Evolutionary conservation across 495 filamentous ascomycete species (phyloP).

Genomic region (Trichoderma parareesei): DNA sequence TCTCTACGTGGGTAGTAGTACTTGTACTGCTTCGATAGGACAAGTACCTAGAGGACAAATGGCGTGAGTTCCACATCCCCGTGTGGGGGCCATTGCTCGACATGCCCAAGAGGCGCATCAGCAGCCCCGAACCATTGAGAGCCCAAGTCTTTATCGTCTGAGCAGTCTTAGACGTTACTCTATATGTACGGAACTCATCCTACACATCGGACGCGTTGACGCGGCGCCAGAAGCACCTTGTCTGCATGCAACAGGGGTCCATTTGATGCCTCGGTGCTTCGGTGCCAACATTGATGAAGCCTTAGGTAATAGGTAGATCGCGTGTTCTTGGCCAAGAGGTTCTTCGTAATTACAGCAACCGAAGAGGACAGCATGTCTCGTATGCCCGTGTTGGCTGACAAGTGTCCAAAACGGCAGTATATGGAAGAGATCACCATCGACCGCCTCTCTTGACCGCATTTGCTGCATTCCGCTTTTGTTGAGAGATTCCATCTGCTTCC

Average conservation of each 20-base stretch:
- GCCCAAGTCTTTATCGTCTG: background rate
- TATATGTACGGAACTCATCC: too few species aligned
- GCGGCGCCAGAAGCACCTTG: background rate
- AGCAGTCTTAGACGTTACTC: background rate
- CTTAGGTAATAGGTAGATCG: background rate
- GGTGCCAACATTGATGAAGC: background rate
- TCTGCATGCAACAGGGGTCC: background rate
- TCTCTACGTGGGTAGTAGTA: too few species aligned
- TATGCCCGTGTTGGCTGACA: background rate
- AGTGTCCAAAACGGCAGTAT: background rate
- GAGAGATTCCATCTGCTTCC: background rate
- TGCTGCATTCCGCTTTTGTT: background rate
- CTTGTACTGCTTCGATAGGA: too few species aligned
- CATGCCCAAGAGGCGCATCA: background rate
- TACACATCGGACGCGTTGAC: background rate
- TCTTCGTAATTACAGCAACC: too few species aligned
- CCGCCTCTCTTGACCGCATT: conserved; percentile 2
- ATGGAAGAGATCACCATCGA: background rate
- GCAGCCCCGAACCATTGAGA: background rate
- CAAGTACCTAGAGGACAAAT: too few species aligned
- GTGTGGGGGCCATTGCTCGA: background rate
- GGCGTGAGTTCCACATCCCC: background rate
- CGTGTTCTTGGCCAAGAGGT: background rate
- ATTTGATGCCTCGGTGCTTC: background rate
- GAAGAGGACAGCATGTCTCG: background rate